phyloP scores from a whole-genome alignment of 2,329 filamentous ascomycete genomes.

The Scolecobasidium constrictum region DNA sequence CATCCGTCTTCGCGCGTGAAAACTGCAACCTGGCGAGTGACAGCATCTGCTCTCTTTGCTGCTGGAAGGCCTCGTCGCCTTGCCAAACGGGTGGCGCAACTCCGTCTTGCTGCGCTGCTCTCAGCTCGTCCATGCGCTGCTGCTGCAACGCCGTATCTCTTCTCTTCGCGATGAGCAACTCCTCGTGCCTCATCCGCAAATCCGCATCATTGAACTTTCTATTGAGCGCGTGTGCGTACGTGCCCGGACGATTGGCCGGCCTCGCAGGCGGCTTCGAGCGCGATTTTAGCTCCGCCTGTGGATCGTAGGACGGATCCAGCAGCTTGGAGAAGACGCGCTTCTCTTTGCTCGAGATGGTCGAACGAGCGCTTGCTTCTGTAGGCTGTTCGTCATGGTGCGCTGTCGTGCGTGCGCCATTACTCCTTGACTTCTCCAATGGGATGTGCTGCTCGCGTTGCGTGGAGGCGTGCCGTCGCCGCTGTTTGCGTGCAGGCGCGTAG shows the following conservation, averaged over 20 bases:
- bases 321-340: not conserved
- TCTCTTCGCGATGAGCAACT: not conserved
- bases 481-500: not conserved
- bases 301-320: not conserved
- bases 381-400: no score
- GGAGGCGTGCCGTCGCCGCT: not conserved
- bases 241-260: not conserved
- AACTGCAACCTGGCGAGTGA: not conserved
- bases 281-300: not conserved
- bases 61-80: not conserved
- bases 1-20: not conserved
- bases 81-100: not conserved
- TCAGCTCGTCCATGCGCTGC: not conserved
- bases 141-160: not conserved
- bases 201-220: not conserved
- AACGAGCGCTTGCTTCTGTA: not conserved
- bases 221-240: not conserved
- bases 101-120: no score
- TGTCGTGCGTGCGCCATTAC: no score
- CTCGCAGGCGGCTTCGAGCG: not conserved
- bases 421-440: no score
- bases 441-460: not conserved
- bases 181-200: not conserved
- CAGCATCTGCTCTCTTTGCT: not conserved
- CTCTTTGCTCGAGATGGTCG: not conserved